Evolutionary conservation across 805 yeast species (phyloP), one percentile per base, ranked within the genome.

Genomic region (Metschnikowia noctiluminum): DNA sequence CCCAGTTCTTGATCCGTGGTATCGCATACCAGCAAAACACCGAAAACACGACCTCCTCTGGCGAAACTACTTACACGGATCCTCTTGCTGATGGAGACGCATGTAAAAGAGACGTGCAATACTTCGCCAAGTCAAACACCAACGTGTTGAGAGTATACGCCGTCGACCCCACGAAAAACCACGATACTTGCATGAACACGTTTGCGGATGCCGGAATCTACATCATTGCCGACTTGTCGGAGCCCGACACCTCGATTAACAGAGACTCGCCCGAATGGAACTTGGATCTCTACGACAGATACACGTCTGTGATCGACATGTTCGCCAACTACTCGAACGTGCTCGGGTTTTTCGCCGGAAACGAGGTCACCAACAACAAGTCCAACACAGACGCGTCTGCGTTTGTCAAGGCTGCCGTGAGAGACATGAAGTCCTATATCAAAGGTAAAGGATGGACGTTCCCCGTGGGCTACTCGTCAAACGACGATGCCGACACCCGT

Each of bases 331-430:
- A 91, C 71, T 70, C 84, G 42, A 92, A 92, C 69, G 80, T 89
- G 15, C 76, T 92, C 54, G 99, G 98, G 2, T 91, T 89, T 78
- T 91, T 92, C 70, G 98, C 98, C 28, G 99, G 98, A 53, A 94
- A 94, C 70, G 99, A 92, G 77, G 98, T 94, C 46, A 82, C 92
- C 51, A 92, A 91, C 69, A 89, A 88, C 62, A 71, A 69, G 39
- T 72, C 89, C 42, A 91, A 89, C 69, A 87, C 97, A 12, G 85
- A 82, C 58, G 88, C 97, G 31, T 90, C 97, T 28, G 89, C 97
- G 1, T 92, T 84, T 68, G 96, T 94, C 49, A 94, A 92, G 77
- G 97, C 98, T 30, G 96, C 98, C 14, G 78, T 94, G 53, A 85
- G 99, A 69, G 99, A 92, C 66, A 78, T 80, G 63, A 91, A 88